A percentile compares a stretch with the other conserved stretches of the same genome.
Evolutionary conservation across 495 filamentous ascomycete genomes (phyloP).

Genomic region (Eremomyces bilateralis): DNA sequence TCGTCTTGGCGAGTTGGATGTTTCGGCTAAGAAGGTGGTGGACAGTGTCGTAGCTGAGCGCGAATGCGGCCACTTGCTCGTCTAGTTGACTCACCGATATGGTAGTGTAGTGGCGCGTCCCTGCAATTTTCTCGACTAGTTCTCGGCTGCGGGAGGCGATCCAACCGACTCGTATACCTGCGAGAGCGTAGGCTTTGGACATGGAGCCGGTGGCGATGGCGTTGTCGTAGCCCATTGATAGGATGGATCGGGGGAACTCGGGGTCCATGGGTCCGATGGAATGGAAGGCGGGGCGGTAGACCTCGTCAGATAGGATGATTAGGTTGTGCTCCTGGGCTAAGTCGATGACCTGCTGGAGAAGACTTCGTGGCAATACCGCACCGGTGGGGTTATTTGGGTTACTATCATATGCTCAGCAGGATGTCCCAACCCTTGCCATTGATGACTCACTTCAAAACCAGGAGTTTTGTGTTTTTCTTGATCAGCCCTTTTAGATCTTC

Average conservation of each 20-base stretch:
- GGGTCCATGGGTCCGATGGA: constrained; percentile 32
- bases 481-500: constrained; percentile 45
- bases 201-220: constrained; percentile 58
- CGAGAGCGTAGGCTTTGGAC: constrained; percentile 72
- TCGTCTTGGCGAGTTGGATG: constrained; percentile 44
- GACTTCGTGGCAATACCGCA: constrained; percentile 37
- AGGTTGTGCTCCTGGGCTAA: constrained; percentile 41
- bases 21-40: constrained; percentile 47
- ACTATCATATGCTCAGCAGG: constrained; percentile 23
- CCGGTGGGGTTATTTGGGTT: constrained; percentile 86
- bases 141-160: constrained; percentile 41
- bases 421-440: not conserved
- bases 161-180: constrained; percentile 76
- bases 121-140: constrained; percentile 42
- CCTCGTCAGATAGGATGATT: constrained; percentile 57
- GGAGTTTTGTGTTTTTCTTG: constrained; percentile 52
- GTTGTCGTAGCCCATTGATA: constrained; percentile 49
- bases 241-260: constrained; percentile 43
- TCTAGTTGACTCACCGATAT: constrained; percentile 71
- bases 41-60: constrained; percentile 40
- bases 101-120: constrained; percentile 60
- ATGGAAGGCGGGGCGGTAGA: constrained; percentile 81
- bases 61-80: constrained; percentile 57
- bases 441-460: constrained; percentile 35
- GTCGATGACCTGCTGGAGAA: constrained; percentile 38